Percentiles rank a stretch among this genome's conserved stretches.
These are phyloP conservation scores for Yamadazyma blattariae DNA, from an alignment of 1,139 yeast genomes.

Conservation along the genomic window DNA sequence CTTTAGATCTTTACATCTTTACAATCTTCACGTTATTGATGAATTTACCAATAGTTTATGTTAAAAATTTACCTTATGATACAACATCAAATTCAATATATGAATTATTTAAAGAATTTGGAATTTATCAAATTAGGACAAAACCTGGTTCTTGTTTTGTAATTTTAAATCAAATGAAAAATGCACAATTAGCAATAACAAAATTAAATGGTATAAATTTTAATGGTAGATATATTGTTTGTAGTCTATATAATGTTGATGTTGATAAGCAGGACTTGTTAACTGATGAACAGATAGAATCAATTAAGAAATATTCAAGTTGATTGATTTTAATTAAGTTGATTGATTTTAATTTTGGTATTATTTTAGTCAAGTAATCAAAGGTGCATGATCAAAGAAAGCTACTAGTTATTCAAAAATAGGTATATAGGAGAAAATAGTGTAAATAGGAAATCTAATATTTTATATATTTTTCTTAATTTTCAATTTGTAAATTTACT, in stretches of 20 bases:
- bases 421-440: no score
- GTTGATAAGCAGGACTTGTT: slow-evolving; percentile 22
- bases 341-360: no score
- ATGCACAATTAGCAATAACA: slow-evolving; percentile 39
- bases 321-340: no score
- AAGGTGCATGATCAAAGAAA: no score
- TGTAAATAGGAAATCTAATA: no score
- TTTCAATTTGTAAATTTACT: slow-evolving; percentile 29
- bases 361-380: no score
- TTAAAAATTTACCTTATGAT: slow-evolving; percentile 59
- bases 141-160: slow-evolving; percentile 49
- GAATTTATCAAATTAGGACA: slow-evolving; percentile 54
- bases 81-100: slow-evolving; percentile 48
- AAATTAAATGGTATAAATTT: slow-evolving; percentile 61
- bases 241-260: slow-evolving; percentile 45
- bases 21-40: no score
- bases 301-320: slow-evolving; percentile 9
- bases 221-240: slow-evolving; percentile 58
- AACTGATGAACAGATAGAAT: slow-evolving; percentile 17
- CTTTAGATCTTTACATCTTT: no score
- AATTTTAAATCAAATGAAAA: slow-evolving; percentile 48
- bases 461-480: neutral
- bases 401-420: no score
- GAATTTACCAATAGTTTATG: slow-evolving; percentile 49
- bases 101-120: slow-evolving; percentile 55